phyloP scores from a whole-genome alignment of 768 basidiomycete species.

The Sporobolomyces pararoseus region DNA sequence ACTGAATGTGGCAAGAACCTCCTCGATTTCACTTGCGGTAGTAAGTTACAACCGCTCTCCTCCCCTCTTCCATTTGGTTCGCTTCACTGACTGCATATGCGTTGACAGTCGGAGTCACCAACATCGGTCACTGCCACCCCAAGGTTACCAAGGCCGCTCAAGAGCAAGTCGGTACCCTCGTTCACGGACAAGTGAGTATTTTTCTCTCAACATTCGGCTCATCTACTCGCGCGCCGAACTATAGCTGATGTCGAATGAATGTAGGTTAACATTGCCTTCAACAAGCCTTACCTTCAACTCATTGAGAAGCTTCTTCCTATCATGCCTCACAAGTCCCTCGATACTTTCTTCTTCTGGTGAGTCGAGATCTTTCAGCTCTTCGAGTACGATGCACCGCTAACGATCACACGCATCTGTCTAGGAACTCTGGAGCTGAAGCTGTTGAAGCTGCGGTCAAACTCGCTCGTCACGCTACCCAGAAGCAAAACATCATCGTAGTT shows the following conservation, averaged over 20 bases:
- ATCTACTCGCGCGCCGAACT: slow-evolving; percentile 30
- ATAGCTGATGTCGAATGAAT: too few relatives aligned
- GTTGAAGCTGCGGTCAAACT: slow-evolving; percentile 86
- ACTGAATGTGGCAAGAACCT: slow-evolving; percentile 63
- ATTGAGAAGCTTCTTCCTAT: slow-evolving; percentile 77
- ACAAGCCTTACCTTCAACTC: slow-evolving; percentile 78
- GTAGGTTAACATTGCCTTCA: slow-evolving; percentile 83
- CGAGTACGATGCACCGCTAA: background rate
- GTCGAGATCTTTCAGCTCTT: background rate
- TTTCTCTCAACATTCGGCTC: slow-evolving; percentile 33
- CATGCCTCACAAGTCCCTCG: slow-evolving; percentile 85
- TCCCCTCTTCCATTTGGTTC: background rate
- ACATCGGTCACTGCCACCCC: slow-evolving; percentile 82
- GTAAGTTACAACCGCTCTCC: background rate
- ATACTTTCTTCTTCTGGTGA: slow-evolving; percentile 90
- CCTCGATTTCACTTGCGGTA: slow-evolving; percentile 83
- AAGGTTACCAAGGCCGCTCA: slow-evolving; percentile 80
- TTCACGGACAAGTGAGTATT: slow-evolving; percentile 63
- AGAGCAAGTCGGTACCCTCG: slow-evolving; percentile 74
- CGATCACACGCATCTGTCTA: background rate
- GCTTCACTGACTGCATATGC: background rate
- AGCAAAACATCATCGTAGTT: slow-evolving; percentile 85
- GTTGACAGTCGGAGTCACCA: slow-evolving; percentile 64
- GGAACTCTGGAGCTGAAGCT: slow-evolving; percentile 88
- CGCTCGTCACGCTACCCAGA: slow-evolving; percentile 69